Base-by-base conservation (phyloP, 768 basidiomycete genomes). In the Amanita molliuscula region DNA sequence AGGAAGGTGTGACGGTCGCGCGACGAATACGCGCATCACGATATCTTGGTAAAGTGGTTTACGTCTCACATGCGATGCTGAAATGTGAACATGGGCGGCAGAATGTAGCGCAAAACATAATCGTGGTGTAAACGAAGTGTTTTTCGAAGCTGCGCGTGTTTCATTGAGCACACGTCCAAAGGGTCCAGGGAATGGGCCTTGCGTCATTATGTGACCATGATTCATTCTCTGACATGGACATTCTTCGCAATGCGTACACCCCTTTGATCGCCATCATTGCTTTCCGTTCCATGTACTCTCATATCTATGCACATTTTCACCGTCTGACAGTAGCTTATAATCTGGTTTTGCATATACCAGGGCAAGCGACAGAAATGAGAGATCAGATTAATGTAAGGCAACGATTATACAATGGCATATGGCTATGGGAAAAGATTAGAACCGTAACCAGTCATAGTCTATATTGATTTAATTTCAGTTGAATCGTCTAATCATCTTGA, bases 81-180 rank as follows among this genome's bases (percentile, higher is more conserved):
- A 23, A 23, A 15, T 21, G 7, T 41, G 28, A 45, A 52, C 26
- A 28, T 11, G n/a, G 15, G 13, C 10, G 18, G 3, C 59, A 96
- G 94, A 98, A 73, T 97, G 95, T 62, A 95, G 92, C 55, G 93
- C 95, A 6, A 97, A 97, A 65, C 92, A 95, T 60, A 94, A 96
- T 57, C 80, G 95, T 43, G 95, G 95, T 3, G 93, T 98, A 9
- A 74, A 79, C 25, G 94, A 98, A 62, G 92, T 94, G 7, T 93
- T 98, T 60, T 78, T 88, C 56, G 95, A 97, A 62, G 88, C 88
- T 4, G 90, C 89, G 0, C 80, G 89, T 2, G 88, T 91, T 9
- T 88, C 89, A 23, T 66, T 93, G 50, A 80, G 76, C 54, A 84
- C 84, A 20, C 76, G 84, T 38, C 67, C 82, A n/a, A 86, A 81